Conservation (phyloP, 768 basidiomycete genomes). For the Russula ochroleuca region DNA sequence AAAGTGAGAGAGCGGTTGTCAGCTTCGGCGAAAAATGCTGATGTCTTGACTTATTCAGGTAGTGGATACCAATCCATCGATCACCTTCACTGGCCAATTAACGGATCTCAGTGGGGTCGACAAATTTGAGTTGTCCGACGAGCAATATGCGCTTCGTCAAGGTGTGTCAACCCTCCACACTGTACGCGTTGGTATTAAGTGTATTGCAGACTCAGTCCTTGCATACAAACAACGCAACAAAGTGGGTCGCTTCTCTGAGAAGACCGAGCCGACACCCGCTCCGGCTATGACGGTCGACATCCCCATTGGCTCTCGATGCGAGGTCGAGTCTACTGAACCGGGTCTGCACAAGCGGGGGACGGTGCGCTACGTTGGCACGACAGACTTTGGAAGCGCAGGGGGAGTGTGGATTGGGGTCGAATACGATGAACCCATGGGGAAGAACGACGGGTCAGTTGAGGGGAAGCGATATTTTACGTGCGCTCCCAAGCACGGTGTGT, state of each 20-base stretch:
- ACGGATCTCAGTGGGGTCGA: slow-evolving; percentile 83
- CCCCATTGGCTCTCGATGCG: slow-evolving; percentile 69
- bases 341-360: slow-evolving; percentile 76
- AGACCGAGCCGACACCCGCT: slow-evolving; percentile 37
- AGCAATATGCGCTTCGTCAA: slow-evolving; percentile 74
- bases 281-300: slow-evolving; percentile 44
- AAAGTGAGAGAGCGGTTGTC: slow-evolving; percentile 47
- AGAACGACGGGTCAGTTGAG: slow-evolving; percentile 91
- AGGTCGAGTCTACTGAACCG: slow-evolving; percentile 68
- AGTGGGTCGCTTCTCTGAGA: slow-evolving; percentile 81
- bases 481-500: slow-evolving; percentile 70
- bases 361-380: slow-evolving; percentile 79
- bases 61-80: slow-evolving; percentile 69
- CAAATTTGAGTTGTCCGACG: slow-evolving; percentile 84
- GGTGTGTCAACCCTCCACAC: slow-evolving; percentile 46
- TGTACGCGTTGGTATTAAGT: neutral
- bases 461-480: slow-evolving; percentile 86
- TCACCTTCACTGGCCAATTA: slow-evolving; percentile 75
- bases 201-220: slow-evolving; percentile 74
- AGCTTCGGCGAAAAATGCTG: neutral
- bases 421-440: slow-evolving; percentile 93
- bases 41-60: slow-evolving; percentile 42
- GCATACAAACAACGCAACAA: slow-evolving; percentile 84
- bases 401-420: slow-evolving; percentile 89
- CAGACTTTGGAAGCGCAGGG: slow-evolving; percentile 61